Percentiles rank a stretch among this genome's conserved stretches.
Conservation (phyloP, 2,329 filamentous ascomycete genomes). For the Fusarium buharicum region DNA sequence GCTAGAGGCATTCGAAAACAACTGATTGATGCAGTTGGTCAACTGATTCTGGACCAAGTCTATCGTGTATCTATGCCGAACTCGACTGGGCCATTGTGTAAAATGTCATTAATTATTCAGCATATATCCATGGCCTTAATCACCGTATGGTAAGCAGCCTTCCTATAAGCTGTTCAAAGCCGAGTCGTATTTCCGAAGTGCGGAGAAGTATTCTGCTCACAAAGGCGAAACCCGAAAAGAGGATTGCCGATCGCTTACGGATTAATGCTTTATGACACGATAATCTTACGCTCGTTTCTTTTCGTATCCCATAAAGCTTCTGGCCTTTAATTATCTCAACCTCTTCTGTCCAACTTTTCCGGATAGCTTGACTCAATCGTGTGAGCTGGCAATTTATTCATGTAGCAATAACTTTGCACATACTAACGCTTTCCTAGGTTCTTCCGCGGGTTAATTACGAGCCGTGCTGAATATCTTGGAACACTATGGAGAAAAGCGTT, state of each 20-base stretch:
- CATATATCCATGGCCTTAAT: no score
- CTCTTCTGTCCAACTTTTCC: no score
- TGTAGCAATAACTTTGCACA: background rate
- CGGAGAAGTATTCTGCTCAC: background rate
- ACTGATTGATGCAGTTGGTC: no score
- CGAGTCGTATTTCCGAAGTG: constrained; percentile 12
- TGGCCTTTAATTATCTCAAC: no score
- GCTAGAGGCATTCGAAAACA: no score
- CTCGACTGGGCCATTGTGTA: no score
- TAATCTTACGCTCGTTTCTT: background rate
- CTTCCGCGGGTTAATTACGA: background rate
- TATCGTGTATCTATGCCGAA: no score
- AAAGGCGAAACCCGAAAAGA: constrained; percentile 6
- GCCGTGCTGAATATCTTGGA: no score
- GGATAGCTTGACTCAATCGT: background rate
- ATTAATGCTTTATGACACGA: background rate
- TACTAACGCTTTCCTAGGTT: background rate
- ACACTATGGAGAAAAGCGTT: background rate
- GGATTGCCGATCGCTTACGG: background rate
- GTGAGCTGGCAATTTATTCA: background rate
- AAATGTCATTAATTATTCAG: no score
- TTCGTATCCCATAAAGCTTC: no score
- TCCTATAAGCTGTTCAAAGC: constrained; percentile 1
- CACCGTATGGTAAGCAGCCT: no score
- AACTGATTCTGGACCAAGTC: no score